phyloP scores from a whole-genome alignment of 306 rosid species.

The Pterocarpus santalinus region DNA sequence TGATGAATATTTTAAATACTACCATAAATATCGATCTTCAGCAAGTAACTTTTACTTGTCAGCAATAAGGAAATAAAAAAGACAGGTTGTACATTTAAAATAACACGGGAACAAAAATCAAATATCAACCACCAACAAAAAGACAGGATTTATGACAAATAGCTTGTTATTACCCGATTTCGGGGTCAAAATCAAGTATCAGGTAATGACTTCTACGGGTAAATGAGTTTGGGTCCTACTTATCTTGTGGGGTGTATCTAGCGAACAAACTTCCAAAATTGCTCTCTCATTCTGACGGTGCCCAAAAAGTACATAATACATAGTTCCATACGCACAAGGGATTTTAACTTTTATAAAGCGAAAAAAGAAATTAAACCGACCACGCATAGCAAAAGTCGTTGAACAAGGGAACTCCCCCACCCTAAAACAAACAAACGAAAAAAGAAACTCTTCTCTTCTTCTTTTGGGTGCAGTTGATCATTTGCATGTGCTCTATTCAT shows the following conservation, averaged over 20 bases:
- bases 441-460: not conserved
- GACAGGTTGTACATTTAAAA: not conserved
- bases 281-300: conserved; percentile 1
- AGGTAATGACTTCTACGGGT: conserved; percentile 1
- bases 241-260: conserved; percentile 21
- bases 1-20: no score
- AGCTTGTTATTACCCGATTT: conserved; percentile 15
- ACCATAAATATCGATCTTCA: not conserved
- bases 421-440: not conserved
- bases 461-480: not conserved
- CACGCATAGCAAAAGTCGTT: not conserved
- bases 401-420: not conserved
- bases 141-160: conserved; percentile 28
- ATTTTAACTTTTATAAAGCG: not conserved
- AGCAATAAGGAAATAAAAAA: not conserved
- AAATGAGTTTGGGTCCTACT: conserved; percentile 36
- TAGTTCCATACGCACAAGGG: not conserved
- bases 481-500: no score
- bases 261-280: conserved; percentile 18
- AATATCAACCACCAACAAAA: conserved; percentile 9
- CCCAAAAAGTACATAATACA: not conserved
- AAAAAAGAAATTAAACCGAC: not conserved
- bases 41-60: not conserved
- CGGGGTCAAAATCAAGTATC: conserved; percentile 39
- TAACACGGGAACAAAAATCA: not conserved